These are phyloP conservation scores for Hericium erinaceus DNA, from an alignment of 768 basidiomycete species.

Conservation along the genomic window DNA sequence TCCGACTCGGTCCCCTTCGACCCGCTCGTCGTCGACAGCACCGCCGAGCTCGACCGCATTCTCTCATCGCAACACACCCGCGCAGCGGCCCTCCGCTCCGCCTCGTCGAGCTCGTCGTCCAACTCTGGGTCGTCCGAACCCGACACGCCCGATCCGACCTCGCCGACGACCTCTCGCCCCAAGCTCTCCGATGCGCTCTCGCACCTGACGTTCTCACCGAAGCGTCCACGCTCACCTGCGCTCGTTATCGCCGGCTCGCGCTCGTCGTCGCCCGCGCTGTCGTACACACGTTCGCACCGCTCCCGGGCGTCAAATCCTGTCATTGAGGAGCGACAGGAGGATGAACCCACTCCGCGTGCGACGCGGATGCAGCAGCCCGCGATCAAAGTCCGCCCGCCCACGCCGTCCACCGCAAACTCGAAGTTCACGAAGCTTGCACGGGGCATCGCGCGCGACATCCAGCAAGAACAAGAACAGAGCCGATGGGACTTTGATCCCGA, in stretches of 20 bases:
- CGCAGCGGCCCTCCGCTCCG: conserved; percentile 33
- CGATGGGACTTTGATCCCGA: conserved; percentile 5
- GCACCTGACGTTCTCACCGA: conserved; percentile 65
- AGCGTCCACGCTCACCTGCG: conserved; percentile 44
- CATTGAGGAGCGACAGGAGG: background rate
- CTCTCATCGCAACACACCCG: conserved; percentile 45
- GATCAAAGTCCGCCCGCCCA: conserved; percentile 49
- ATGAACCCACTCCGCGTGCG: background rate
- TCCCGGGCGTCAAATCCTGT: background rate
- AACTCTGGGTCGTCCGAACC: conserved; percentile 36
- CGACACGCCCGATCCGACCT: conserved; percentile 28
- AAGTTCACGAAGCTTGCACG: conserved; percentile 53
- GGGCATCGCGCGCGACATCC: conserved; percentile 47
- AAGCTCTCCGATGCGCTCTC: conserved; percentile 65
- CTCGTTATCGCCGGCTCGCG: conserved; percentile 1
- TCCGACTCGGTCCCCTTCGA: conserved; percentile 33
- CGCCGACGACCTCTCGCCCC: conserved; percentile 35
- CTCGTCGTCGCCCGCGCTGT: conserved; percentile 1
- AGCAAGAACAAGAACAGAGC: conserved; percentile 31
- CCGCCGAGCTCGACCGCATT: conserved; percentile 52
- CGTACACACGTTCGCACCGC: background rate
- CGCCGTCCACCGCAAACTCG: conserved; percentile 45
- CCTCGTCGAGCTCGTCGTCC: conserved; percentile 29
- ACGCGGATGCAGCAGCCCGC: conserved; percentile 29
- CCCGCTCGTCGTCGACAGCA: conserved; percentile 52